A percentile compares a stretch with the other conserved stretches of the same genome.
These are phyloP conservation scores for Alternaria sp. DNA, from an alignment of 2,329 filamentous ascomycete genomes.

Conservation along the genomic window DNA sequence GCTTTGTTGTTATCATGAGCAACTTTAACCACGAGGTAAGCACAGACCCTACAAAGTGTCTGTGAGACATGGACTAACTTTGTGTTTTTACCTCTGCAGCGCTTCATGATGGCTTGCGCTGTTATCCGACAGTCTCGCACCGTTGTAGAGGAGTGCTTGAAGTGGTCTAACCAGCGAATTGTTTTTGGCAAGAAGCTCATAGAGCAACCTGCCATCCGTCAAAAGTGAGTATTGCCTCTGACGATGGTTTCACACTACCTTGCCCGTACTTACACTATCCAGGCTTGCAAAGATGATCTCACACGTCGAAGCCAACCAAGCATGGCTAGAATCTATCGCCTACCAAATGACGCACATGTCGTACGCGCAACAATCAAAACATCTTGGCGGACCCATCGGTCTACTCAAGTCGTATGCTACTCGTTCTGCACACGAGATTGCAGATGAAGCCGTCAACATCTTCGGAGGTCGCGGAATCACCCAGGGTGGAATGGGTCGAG, in stretches of 20 bases:
- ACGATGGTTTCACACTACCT: background rate
- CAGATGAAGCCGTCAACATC: constrained; percentile 84
- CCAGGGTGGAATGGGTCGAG: constrained; percentile 80
- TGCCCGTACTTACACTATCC: constrained; percentile 10
- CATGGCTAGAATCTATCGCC: constrained; percentile 84
- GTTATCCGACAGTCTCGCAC: constrained; percentile 71
- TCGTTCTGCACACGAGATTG: constrained; percentile 80
- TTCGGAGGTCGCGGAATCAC: constrained; percentile 85
- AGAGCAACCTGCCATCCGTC: constrained; percentile 80
- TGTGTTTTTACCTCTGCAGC: no score
- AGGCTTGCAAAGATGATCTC: constrained; percentile 87
- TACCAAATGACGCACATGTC: constrained; percentile 90
- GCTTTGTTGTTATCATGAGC: constrained; percentile 81
- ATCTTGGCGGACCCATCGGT: constrained; percentile 81
- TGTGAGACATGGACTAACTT: no score
- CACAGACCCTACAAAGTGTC: no score
- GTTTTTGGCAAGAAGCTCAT: constrained; percentile 85
- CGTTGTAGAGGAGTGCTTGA: constrained; percentile 83
- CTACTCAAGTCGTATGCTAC: constrained; percentile 83
- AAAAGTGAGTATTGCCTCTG: constrained; percentile 65
- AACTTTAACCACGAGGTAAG: constrained; percentile 84
- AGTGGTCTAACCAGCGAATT: constrained; percentile 86
- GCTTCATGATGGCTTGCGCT: constrained; percentile 76
- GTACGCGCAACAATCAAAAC: constrained; percentile 76
- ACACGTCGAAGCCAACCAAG: constrained; percentile 80